A percentile compares a stretch with the other conserved stretches of the same genome.
These are phyloP conservation scores for Penicillium cinerascens DNA, from an alignment of 495 filamentous ascomycete species.

Conservation along the genomic window DNA sequence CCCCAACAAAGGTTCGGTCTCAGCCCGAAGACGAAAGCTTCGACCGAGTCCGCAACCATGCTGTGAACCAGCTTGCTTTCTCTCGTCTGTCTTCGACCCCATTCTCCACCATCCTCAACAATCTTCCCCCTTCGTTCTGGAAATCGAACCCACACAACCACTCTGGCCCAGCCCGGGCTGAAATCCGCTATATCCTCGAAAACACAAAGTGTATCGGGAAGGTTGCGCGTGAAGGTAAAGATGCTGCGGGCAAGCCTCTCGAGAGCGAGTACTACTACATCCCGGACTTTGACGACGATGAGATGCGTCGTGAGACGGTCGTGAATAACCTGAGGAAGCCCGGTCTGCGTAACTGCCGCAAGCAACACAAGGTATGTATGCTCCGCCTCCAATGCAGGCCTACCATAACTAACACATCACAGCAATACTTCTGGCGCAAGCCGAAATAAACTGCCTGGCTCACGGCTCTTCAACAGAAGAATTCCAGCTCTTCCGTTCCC, in stretches of 20 bases:
- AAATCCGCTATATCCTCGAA: constrained; percentile 68
- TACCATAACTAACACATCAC: constrained; percentile 16
- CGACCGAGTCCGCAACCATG: constrained; percentile 63
- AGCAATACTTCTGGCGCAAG: constrained; percentile 96
- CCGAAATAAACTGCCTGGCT: constrained; percentile 49
- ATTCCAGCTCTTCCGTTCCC: background rate
- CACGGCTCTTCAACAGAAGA: background rate
- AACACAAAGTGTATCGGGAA: constrained; percentile 74
- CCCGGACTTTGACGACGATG: constrained; percentile 81
- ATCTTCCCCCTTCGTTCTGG: constrained; percentile 68
- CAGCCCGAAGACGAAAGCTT: constrained; percentile 32
- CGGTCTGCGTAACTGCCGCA: constrained; percentile 80
- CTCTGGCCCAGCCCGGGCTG: constrained; percentile 52
- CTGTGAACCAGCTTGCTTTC: constrained; percentile 93
- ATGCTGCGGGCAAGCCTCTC: constrained; percentile 88
- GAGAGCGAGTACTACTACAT: constrained; percentile 98
- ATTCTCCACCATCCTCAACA: constrained; percentile 78
- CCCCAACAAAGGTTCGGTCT: constrained; percentile 28
- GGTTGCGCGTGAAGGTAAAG: constrained; percentile 87
- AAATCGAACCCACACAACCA: constrained; percentile 38
- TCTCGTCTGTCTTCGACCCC: constrained; percentile 92
- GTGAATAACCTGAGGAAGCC: constrained; percentile 82
- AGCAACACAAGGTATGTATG: constrained; percentile 85
- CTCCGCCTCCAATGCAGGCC: background rate
- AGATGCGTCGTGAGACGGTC: constrained; percentile 75